Evolutionary conservation across 1,284 basidiomycete species (phyloP), one percentile per base, ranked within the genome.

Genomic region (Ganoderma leucocontextum): DNA sequence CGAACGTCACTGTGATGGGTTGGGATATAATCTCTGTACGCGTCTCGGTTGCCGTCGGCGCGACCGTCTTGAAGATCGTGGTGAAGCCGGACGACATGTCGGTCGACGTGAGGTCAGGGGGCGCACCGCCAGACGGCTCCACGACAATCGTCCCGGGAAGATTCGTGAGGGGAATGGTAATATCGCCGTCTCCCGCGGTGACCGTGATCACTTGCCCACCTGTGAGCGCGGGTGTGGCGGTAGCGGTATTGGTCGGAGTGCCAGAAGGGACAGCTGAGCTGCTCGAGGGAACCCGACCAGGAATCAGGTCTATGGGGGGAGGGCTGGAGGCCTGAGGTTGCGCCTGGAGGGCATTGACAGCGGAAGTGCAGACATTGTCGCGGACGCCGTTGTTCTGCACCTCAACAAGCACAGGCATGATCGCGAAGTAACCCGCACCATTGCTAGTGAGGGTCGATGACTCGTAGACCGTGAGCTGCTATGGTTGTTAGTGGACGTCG

Each of bases 401-500:
- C 25, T 76, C 75, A 25, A 87, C 77, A 6, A 81, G 80, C 36
- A 87, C 78, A 5, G 83, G 76, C 6, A 85, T 85, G 53, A 87
- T 85, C 17, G 81, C 77, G 70, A 83, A 87, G 70, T 77, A 81
- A 6, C 73, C 67, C 49, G 77, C 59, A 15, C 78, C 77, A 62
- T 84, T 78, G 64, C 58, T 60, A 17, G 58, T 60, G 42, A 85
- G 78, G 58, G 78, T 78, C 5, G 83, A 82, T 7, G 70, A 69
- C 71, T 88, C 86, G 70, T 88, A 87, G 60, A 86, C 78, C 17
- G 86, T 86, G 58, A 87, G 77, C 86, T 87, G 65, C 10, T 38
- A 33, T 39, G 13, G 59, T 19, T 12, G 22, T 42, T 13, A 58
- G 62, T 47, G n/a, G n/a, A 52, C 9, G 15, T 33, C 22, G n/a